A percentile compares a stretch with the other conserved stretches of the same genome.
Conservation (phyloP, 805 yeast genomes). For the Blastobotrys chiropterorum region DNA sequence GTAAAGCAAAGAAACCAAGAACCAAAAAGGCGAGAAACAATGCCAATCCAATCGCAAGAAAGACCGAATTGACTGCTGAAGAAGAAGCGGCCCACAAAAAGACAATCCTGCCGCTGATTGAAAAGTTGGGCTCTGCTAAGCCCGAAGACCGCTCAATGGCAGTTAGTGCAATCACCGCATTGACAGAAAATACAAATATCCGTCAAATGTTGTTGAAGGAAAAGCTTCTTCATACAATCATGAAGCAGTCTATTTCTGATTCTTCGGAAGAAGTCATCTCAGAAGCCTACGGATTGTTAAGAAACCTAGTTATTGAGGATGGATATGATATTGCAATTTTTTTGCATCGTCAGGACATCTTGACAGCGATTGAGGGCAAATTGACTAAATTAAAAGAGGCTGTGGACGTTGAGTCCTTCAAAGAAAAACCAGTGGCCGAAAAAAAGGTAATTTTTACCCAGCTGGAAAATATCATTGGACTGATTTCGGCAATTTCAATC, state of each 20-base stretch:
- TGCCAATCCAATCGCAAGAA: conserved; percentile 22
- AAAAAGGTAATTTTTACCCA: background rate
- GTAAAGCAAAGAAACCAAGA: conserved; percentile 20
- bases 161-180: conserved; percentile 59
- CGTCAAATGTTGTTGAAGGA: conserved; percentile 65
- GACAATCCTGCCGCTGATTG: conserved; percentile 62
- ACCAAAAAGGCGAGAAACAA: conserved; percentile 17
- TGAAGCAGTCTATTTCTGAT: conserved; percentile 63
- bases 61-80: conserved; percentile 31
- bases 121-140: conserved; percentile 53
- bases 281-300: conserved; percentile 72
- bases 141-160: conserved; percentile 77
- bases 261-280: conserved; percentile 67
- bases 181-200: conserved; percentile 62
- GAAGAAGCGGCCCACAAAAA: conserved; percentile 46
- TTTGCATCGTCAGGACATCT: conserved; percentile 72
- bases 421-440: background rate
- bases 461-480: conserved; percentile 64
- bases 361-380: conserved; percentile 52
- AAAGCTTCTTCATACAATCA: conserved; percentile 53
- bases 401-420: conserved; percentile 3
- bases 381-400: conserved; percentile 36
- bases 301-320: conserved; percentile 78
- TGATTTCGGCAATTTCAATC: conserved; percentile 59
- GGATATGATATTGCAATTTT: conserved; percentile 75